A percentile compares a stretch with the other conserved stretches of the same genome.
Conservation (phyloP, 805 yeast genomes). For the Pichia cephalocereana region DNA sequence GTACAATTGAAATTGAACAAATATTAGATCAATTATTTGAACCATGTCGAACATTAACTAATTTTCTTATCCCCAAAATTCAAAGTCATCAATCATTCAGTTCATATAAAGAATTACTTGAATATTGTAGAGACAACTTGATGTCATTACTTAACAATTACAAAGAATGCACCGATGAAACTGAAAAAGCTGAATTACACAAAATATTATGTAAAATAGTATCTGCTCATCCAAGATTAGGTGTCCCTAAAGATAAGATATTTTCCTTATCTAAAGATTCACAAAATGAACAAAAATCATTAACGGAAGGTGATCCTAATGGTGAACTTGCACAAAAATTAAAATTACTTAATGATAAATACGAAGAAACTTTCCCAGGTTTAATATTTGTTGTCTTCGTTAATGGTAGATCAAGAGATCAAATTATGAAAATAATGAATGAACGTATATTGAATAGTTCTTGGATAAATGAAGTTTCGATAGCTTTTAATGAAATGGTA, state of each 20-base stretch:
- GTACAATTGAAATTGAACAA: conserved; percentile 11
- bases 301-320: conserved; percentile 32
- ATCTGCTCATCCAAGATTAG: conserved; percentile 88
- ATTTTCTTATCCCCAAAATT: conserved; percentile 25
- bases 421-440: conserved; percentile 55
- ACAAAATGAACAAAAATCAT: conserved; percentile 57
- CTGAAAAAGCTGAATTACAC: neutral
- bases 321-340: conserved; percentile 44
- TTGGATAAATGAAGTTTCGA: conserved; percentile 43
- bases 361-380: conserved; percentile 42
- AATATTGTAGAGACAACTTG: conserved; percentile 8
- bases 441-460: conserved; percentile 49
- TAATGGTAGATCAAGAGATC: conserved; percentile 64
- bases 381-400: conserved; percentile 83
- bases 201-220: conserved; percentile 39
- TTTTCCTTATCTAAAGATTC: conserved; percentile 53
- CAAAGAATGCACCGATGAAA: neutral
- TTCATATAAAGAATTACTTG: conserved; percentile 23
- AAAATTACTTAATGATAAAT: conserved; percentile 43
- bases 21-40: conserved; percentile 55
- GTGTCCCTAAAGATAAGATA: conserved; percentile 38
- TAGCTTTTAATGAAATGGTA: conserved; percentile 83
- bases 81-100: conserved; percentile 13
- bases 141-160: conserved; percentile 5
- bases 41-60: conserved; percentile 43